A percentile compares a stretch with the other conserved stretches of the same genome.
These are phyloP conservation scores for Cryphonectria naterciae DNA, from an alignment of 2,329 filamentous ascomycete genomes.

Conservation along the genomic window DNA sequence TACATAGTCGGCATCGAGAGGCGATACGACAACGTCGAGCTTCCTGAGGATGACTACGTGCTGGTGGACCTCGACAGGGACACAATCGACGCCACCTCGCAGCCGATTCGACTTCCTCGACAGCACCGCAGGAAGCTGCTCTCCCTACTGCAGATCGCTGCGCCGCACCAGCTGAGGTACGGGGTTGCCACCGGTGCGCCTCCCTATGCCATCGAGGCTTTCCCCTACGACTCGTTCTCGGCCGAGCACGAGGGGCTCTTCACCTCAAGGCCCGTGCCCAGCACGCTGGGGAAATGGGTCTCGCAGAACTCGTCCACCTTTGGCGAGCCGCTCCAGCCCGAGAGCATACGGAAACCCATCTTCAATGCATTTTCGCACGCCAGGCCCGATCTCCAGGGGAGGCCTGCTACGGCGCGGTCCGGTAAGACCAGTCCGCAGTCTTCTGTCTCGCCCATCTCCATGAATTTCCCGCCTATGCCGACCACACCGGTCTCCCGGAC, in stretches of 20 bases:
- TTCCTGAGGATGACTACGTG: slow-evolving; percentile 95
- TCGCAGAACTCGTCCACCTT: slow-evolving; percentile 89
- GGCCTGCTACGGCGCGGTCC: slow-evolving; percentile 76
- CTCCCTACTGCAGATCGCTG: slow-evolving; percentile 84
- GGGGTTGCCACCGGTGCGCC: slow-evolving; percentile 89
- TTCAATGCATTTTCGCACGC: slow-evolving; percentile 91
- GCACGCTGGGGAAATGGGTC: slow-evolving; percentile 82
- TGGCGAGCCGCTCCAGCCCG: slow-evolving; percentile 64
- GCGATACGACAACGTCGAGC: slow-evolving; percentile 80
- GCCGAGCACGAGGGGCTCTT: slow-evolving; percentile 85
- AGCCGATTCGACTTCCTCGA: slow-evolving; percentile 78
- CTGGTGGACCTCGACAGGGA: slow-evolving; percentile 92
- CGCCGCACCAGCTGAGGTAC: slow-evolving; percentile 84
- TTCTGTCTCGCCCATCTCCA: slow-evolving; percentile 76
- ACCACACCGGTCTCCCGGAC: slow-evolving; percentile 82
- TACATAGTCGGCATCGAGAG: slow-evolving; percentile 97
- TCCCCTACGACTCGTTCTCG: slow-evolving; percentile 86
- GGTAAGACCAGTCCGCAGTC: slow-evolving; percentile 64
- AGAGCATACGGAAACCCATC: slow-evolving; percentile 64
- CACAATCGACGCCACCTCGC: slow-evolving; percentile 80
- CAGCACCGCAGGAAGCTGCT: slow-evolving; percentile 89
- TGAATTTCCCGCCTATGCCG: slow-evolving; percentile 75
- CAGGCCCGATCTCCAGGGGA: slow-evolving; percentile 71
- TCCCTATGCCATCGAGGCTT: slow-evolving; percentile 90
- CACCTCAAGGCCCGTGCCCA: slow-evolving; percentile 68